Evolutionary conservation across 2,329 filamentous ascomycete genomes (phyloP), one percentile per base, ranked within the genome.

Genomic region (Knoxdaviesia capensis): DNA sequence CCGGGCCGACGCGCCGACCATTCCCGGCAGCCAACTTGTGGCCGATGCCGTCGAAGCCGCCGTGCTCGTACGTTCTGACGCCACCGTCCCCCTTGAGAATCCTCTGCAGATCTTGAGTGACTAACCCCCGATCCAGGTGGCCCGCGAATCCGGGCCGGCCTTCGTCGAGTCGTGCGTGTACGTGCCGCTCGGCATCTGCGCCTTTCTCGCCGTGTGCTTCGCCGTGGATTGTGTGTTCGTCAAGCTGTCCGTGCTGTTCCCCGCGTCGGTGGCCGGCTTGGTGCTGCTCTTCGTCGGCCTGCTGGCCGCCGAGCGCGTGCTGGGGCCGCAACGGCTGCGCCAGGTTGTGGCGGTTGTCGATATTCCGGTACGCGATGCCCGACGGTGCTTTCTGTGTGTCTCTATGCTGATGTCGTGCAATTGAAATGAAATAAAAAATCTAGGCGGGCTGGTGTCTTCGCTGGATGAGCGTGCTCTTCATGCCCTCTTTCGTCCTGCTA

Each of bases 401-500:
- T 11, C 5, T 9, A 6, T 1, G 9, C 9, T 11, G 7, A 7
- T 35, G 40, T 45, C 46, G 20, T 48, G 28, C 41, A 9, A n/a
- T 41, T 35, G 10, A 10, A 5, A 34, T 9, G 9, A 39, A 35
- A 7, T 6, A 36, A 42, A 9, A 3, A n/a, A 9, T 5, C 45
- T 28, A 74, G 68, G 67, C 67, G 38, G 65, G 66, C 6, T 76
- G 70, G 63, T 64, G 68, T 5, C 56, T 75, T 30, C 62, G 65
- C 37, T 75, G 70, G 61, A 73, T 76, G 49, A 71, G 66, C 44
- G 56, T 74, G 41, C 65, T 72, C 48, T 75, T 76, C 48, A 71
- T 66, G 3, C 71, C 70, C 6, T 66, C 69, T 0, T 77, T 77
- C 55, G 63, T 76, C 6, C 58, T 73, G 31, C 56, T 77, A 1